Evolutionary conservation across 768 basidiomycete species (phyloP).

Genomic region (Serendipita sp.): DNA sequence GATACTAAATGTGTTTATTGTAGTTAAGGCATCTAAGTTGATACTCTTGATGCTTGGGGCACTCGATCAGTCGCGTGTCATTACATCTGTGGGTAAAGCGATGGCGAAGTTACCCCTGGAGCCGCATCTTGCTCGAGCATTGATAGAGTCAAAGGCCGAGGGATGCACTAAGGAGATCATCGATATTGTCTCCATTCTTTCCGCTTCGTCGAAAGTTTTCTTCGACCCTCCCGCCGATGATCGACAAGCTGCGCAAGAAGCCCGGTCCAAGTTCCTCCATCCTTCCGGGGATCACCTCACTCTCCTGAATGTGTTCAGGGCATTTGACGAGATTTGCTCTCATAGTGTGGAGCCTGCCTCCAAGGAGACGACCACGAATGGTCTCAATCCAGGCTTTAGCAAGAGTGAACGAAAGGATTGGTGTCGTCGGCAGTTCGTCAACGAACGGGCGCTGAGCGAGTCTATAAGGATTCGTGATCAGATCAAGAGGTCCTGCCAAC

Average conservation of each 20-base stretch:
- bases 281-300: constrained; percentile 83
- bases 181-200: constrained; percentile 70
- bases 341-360: constrained; percentile 20
- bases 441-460: constrained; percentile 63
- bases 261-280: constrained; percentile 65
- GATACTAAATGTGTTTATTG: not conserved
- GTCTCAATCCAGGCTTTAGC: not conserved
- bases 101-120: constrained; percentile 95
- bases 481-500: constrained; percentile 46
- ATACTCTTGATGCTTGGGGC: constrained; percentile 70
- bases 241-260: constrained; percentile 54
- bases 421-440: constrained; percentile 74
- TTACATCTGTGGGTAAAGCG: constrained; percentile 60
- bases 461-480: constrained; percentile 70
- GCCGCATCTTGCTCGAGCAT: constrained; percentile 58
- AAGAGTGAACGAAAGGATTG: constrained; percentile 36
- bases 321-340: constrained; percentile 55
- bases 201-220: constrained; percentile 68
- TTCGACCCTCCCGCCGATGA: constrained; percentile 51
- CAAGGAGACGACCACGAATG: constrained; percentile 2
- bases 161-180: constrained; percentile 66
- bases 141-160: constrained; percentile 60
- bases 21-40: constrained; percentile 49
- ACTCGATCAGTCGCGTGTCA: constrained; percentile 41
- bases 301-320: constrained; percentile 65